Evolutionary conservation across 305 asterid species (phyloP).

Genomic region (Stenogyne calaminthoides): DNA sequence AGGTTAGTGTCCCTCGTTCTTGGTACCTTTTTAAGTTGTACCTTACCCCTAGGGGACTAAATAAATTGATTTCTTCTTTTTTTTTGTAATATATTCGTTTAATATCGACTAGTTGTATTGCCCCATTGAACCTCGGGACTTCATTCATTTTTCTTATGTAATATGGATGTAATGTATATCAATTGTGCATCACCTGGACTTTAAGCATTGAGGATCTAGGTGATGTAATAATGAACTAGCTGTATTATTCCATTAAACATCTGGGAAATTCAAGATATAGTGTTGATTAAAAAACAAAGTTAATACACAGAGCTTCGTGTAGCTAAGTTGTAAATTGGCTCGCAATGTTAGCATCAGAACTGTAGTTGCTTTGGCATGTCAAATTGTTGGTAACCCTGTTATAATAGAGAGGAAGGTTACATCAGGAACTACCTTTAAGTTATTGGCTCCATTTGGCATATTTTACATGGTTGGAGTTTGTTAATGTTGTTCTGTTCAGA

Average conservation of each 20-base stretch:
- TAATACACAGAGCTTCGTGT: not conserved
- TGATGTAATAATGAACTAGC: not conserved
- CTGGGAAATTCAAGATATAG: not conserved
- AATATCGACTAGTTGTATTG: not conserved
- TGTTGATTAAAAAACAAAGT: not conserved
- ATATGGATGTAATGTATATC: not conserved
- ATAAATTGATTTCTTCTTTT: not conserved
- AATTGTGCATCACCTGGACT: constrained; percentile 11
- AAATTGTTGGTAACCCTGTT: not conserved
- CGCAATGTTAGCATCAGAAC: not conserved
- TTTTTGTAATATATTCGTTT: not conserved
- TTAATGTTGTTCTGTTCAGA: not conserved
- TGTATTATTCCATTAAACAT: not conserved
- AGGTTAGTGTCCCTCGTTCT: constrained; percentile 41
- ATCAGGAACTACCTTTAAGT: not conserved
- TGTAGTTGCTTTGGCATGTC: constrained; percentile 2
- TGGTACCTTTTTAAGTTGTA: not conserved
- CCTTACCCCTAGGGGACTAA: not conserved
- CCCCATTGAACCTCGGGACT: not conserved
- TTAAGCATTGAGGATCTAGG: constrained; percentile 14
- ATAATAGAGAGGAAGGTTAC: not conserved
- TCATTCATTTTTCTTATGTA: not conserved
- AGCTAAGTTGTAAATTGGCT: not conserved
- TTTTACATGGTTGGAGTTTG: not conserved
- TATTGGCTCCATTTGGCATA: not conserved